Evolutionary conservation across 106 monocot genomes (phyloP).

Genomic region (Platanthera guangdongensis): DNA sequence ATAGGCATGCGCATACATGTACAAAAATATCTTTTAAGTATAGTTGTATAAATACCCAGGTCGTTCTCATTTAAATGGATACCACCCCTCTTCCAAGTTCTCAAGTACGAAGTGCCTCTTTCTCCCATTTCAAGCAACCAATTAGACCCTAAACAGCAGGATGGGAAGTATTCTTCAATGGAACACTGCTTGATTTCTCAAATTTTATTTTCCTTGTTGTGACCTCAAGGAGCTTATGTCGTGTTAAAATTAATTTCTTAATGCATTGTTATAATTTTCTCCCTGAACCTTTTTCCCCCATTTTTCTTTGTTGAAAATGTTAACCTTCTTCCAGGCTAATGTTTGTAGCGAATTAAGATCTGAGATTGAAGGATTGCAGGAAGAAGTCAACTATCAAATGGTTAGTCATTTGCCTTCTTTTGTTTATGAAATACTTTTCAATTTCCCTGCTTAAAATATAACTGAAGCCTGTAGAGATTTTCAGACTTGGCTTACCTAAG

Average conservation of each 20-base stretch:
- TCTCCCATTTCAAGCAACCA: background rate
- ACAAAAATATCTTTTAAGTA: background rate
- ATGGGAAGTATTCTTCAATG: background rate
- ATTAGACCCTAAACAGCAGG: background rate
- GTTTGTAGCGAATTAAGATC: slow-evolving; percentile 67
- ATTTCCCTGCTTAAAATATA: background rate
- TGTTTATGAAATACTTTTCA: background rate
- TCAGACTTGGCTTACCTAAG: background rate
- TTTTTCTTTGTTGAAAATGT: background rate
- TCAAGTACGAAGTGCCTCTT: background rate
- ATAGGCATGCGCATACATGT: background rate
- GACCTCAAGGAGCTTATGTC: background rate
- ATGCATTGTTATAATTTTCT: background rate
- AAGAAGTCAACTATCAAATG: slow-evolving; percentile 83
- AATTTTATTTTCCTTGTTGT: background rate
- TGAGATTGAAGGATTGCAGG: slow-evolving; percentile 74
- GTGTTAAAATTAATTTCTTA: background rate
- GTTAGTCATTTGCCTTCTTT: slow-evolving; percentile 30
- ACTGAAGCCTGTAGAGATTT: background rate
- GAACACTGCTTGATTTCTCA: background rate
- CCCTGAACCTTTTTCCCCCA: background rate
- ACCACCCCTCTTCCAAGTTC: background rate
- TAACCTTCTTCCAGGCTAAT: slow-evolving; percentile 41
- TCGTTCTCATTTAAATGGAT: background rate
- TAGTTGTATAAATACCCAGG: no score